phyloP scores from a whole-genome alignment of 768 basidiomycete genomes.

The Lactarius pseudohatsudake region DNA sequence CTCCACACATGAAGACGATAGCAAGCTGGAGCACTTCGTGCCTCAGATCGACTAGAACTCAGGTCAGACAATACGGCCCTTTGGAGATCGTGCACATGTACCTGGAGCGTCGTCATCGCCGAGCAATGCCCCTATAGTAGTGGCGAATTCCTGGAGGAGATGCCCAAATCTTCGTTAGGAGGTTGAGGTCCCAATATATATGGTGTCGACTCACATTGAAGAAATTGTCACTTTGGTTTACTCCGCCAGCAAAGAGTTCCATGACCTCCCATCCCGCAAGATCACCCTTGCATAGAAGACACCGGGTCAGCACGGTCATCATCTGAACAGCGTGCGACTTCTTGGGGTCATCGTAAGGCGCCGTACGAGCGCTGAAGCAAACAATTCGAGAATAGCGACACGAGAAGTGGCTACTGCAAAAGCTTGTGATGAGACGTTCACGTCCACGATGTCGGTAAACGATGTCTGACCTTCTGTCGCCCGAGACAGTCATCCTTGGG shows the following conservation, averaged over 20 bases:
- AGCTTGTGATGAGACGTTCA: constrained; percentile 23
- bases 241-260: constrained; percentile 64
- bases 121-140: constrained; percentile 48
- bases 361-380: constrained; percentile 41
- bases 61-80: constrained; percentile 12
- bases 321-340: constrained; percentile 51
- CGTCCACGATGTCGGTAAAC: background rate
- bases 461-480: constrained; percentile 47
- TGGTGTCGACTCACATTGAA: constrained; percentile 48
- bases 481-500: constrained; percentile 53
- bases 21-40: constrained; percentile 59
- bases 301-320: constrained; percentile 46
- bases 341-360: constrained; percentile 38
- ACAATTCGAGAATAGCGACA: constrained; percentile 48
- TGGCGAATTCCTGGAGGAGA: constrained; percentile 47
- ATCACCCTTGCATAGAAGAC: constrained; percentile 52
- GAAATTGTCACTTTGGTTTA: constrained; percentile 53
- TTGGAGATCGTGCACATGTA: constrained; percentile 30
- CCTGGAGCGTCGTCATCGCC: constrained; percentile 48
- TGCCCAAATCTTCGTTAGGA: background rate
- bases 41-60: constrained; percentile 45
- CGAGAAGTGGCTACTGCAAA: constrained; percentile 51
- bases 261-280: constrained; percentile 71
- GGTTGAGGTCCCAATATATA: background rate
- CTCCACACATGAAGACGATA: constrained; percentile 56